phyloP scores from a whole-genome alignment of 176 grass and related monocot genomes.

The Carex littledalei region DNA sequence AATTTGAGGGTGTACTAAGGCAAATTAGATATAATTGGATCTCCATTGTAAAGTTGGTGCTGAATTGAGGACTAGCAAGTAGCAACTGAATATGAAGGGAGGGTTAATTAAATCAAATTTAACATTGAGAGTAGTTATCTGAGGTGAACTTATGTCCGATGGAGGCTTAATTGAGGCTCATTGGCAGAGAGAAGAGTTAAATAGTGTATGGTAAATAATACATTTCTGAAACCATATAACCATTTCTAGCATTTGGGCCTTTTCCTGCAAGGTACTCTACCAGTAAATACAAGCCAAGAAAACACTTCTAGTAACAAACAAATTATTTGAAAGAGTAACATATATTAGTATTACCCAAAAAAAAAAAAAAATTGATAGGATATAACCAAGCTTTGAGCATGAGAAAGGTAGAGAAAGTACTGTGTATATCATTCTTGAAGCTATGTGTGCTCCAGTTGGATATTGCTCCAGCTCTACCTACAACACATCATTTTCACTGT shows the following conservation, averaged over 20 bases:
- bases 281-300: not conserved
- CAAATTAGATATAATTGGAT: not conserved
- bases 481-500: slow-evolving; percentile 3
- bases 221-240: not conserved
- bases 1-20: not conserved
- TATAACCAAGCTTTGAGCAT: not conserved
- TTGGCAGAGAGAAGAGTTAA: not conserved
- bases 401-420: slow-evolving; percentile 24
- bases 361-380: not conserved
- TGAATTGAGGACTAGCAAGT: not conserved
- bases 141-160: not conserved
- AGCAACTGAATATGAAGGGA: not conserved
- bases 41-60: not conserved
- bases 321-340: not conserved
- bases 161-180: not conserved
- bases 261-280: not conserved
- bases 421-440: slow-evolving; percentile 88
- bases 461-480: slow-evolving; percentile 97
- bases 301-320: not conserved
- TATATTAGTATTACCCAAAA: not conserved
- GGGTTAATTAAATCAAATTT: not conserved
- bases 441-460: slow-evolving; percentile 82
- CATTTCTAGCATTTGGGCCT: not conserved
- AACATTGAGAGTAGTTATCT: not conserved
- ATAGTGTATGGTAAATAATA: not conserved